Evolutionary conservation across 2,329 filamentous ascomycete genomes (phyloP), one percentile per base, ranked within the genome.

Genomic region (Neonectria faginata): DNA sequence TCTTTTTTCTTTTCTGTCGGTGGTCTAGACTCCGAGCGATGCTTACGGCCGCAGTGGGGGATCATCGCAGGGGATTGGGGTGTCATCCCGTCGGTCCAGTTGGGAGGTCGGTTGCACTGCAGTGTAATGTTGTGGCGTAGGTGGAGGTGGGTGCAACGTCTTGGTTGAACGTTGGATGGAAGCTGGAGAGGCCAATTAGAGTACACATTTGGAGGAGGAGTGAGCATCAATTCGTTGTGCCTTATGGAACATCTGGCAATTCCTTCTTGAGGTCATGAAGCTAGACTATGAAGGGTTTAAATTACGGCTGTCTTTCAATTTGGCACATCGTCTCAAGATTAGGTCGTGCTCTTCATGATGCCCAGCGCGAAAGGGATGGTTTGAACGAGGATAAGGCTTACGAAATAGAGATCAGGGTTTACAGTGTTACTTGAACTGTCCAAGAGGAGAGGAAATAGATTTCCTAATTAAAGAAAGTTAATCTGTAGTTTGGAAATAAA

Each of bases 11-110:
- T 16, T 20, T 52, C 29, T 27, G 14, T 27, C n/a, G 7, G 42
- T 36, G 10, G 41, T 25, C 20, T 31, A 11, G 31, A 33, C 18
- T 22, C 14, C 9, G 45, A 39, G 22, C 36, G 10, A 41, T 31
- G 48, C 41, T 22, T 29, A 20, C 45, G 27, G 62, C 56, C 39
- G 45, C 45, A 56, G 52, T 33, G 39, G 54, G 27, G 44, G 57
- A 60, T 60, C 47, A 57, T 39, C 52, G 22, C 57, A 57, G 45
- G 52, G 45, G 50, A 48, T 50, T 36, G 45, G 16, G 56, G 55
- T 64, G 29, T 44, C 56, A 64, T 52, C 56, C 56, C 29, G 29
- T 27, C 50, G 16, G 25, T 33, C 42, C 27, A 51, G 10, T 33
- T 48, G 45, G 7, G 18, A 12, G 20, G 41, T 58, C 55, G 31